Conservation (phyloP, 2,329 filamentous ascomycete species). For the Penicillium sp. region DNA sequence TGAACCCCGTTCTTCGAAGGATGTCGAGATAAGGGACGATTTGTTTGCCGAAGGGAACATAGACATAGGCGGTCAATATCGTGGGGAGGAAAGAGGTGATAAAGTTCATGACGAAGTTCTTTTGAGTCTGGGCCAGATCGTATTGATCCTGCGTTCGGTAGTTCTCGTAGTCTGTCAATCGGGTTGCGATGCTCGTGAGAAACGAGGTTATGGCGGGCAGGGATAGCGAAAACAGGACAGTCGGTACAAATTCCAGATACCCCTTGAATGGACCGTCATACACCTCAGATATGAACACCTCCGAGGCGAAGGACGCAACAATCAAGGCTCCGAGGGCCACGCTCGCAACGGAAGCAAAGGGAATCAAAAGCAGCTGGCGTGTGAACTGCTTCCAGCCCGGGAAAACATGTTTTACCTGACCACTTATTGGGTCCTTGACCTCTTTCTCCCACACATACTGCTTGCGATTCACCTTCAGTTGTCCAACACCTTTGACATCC, state of each 20-base stretch:
- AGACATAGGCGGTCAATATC: conserved; percentile 87
- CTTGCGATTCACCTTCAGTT: conserved; percentile 65
- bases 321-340: conserved; percentile 71
- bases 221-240: conserved; percentile 70
- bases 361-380: conserved; percentile 70
- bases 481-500: conserved; percentile 76
- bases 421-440: conserved; percentile 68
- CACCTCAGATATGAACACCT: conserved; percentile 91
- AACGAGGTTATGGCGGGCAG: conserved; percentile 69
- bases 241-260: conserved; percentile 77
- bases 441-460: conserved; percentile 74
- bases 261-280: conserved; percentile 82
- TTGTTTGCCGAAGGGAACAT: conserved; percentile 78
- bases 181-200: conserved; percentile 66
- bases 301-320: conserved; percentile 76
- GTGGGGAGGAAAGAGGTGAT: conserved; percentile 89
- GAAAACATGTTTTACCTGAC: conserved; percentile 67
- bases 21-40: conserved; percentile 80
- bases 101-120: conserved; percentile 93
- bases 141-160: conserved; percentile 81
- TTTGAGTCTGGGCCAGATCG: conserved; percentile 74
- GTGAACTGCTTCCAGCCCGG: conserved; percentile 64
- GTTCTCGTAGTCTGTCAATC: conserved; percentile 76
- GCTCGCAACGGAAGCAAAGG: conserved; percentile 69
- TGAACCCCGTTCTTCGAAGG: conserved; percentile 53